A percentile compares a stretch with the other conserved stretches of the same genome.
phyloP scores from a whole-genome alignment of 768 basidiomycete genomes.

The Psilocybe cubensis region DNA sequence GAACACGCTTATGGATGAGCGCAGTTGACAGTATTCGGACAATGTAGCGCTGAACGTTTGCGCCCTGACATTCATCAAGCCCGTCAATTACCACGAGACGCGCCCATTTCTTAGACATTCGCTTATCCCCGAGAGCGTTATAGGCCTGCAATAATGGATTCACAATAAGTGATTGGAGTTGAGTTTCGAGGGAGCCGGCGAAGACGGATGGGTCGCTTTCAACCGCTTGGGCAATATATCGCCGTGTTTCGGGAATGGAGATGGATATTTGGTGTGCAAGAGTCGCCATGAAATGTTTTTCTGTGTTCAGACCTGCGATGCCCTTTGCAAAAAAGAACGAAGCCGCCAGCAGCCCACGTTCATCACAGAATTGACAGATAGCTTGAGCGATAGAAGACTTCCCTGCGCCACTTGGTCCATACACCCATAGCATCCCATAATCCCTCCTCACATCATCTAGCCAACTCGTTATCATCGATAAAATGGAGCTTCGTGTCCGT shows the following conservation, averaged over 20 bases:
- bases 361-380: constrained; percentile 23
- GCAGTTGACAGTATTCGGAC: constrained; percentile 30
- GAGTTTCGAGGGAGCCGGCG: constrained; percentile 25
- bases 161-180: constrained; percentile 28
- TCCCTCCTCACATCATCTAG: constrained; percentile 19
- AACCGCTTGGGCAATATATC: constrained; percentile 26
- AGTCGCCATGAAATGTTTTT: constrained; percentile 32
- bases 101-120: constrained; percentile 22
- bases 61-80: constrained; percentile 28
- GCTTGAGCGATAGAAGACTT: constrained; percentile 29
- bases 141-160: constrained; percentile 25
- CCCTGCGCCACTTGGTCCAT: constrained; percentile 27
- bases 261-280: constrained; percentile 29
- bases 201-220: constrained; percentile 30
- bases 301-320: constrained; percentile 25
- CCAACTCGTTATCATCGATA: constrained; percentile 24
- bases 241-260: constrained; percentile 26
- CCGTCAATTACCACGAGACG: constrained; percentile 30
- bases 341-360: constrained; percentile 23
- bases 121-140: constrained; percentile 18
- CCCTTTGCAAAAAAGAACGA: constrained; percentile 29
- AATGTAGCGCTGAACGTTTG: constrained; percentile 30
- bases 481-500: constrained; percentile 23
- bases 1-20: constrained; percentile 25
- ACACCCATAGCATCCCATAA: constrained; percentile 30